Percentiles rank a stretch among this genome's conserved stretches.
These are phyloP conservation scores for Coemansia guatemalensis DNA, from an alignment of 192 early-diverging fungal genomes.

Conservation along the genomic window DNA sequence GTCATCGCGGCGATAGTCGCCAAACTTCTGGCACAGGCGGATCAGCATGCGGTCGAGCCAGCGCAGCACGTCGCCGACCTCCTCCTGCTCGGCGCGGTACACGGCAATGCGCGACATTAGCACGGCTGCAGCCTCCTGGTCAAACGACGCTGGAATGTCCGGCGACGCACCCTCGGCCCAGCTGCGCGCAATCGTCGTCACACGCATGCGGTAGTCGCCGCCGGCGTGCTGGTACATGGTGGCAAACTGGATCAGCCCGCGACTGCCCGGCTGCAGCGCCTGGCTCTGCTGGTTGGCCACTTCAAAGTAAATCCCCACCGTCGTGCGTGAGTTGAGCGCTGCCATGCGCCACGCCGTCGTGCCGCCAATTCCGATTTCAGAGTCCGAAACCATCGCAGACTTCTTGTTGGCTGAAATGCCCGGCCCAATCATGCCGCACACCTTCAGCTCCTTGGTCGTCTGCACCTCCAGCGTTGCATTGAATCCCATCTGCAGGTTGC, in stretches of 20 bases:
- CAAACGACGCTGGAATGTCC: conserved; percentile 88
- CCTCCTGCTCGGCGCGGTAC: conserved; percentile 96
- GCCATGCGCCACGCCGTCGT: conserved; percentile 97
- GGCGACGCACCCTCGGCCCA: conserved; percentile 80
- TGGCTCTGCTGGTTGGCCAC: conserved; percentile 86
- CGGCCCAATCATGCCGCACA: conserved; percentile 97
- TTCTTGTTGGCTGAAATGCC: conserved; percentile 91
- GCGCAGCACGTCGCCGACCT: conserved; percentile 93
- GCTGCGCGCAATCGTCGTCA: conserved; percentile 93
- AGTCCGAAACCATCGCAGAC: conserved; percentile 87
- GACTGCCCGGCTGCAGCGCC: conserved; percentile 75
- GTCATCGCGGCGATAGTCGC: conserved; percentile 95
- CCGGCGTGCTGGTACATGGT: conserved; percentile 95
- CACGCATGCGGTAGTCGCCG: conserved; percentile 86
- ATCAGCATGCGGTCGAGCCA: conserved; percentile 99
- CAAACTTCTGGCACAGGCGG: conserved; percentile 96
- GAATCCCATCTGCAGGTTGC: conserved; percentile 92
- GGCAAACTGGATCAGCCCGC: conserved; percentile 91
- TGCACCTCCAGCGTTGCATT: conserved; percentile 96
- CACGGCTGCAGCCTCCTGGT: conserved; percentile 97
- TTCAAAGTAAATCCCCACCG: conserved; percentile 93
- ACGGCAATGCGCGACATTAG: conserved; percentile 96
- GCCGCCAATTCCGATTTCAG: conserved; percentile 96
- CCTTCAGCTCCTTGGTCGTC: conserved; percentile 92
- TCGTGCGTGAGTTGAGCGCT: conserved; percentile 80